A percentile compares a stretch with the other conserved stretches of the same genome.
phyloP scores from a whole-genome alignment of 23 red algal genomes.

The Gracilaria gracilis region DNA sequence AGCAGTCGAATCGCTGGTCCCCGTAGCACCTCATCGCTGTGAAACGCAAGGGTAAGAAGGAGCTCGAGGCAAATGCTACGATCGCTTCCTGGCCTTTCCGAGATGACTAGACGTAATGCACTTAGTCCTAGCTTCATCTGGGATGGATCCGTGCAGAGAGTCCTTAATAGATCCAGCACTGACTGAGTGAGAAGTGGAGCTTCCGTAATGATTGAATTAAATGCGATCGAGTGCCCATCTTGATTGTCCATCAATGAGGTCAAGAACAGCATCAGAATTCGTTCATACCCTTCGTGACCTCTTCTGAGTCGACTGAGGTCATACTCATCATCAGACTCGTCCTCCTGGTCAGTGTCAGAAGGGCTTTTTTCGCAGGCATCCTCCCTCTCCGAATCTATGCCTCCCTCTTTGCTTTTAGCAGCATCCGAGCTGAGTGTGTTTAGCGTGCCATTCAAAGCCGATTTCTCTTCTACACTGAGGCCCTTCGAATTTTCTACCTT shows the following conservation, averaged over 20 bases:
- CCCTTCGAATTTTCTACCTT: neutral
- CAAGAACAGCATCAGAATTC: constrained; percentile 13
- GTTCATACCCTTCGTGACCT: constrained; percentile 20
- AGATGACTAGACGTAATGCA: constrained; percentile 56
- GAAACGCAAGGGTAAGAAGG: constrained; percentile 47
- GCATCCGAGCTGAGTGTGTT: neutral
- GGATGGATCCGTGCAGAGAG: constrained; percentile 51
- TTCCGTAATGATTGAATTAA: constrained; percentile 37
- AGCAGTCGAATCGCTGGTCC: constrained; percentile 80
- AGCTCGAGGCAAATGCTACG: constrained; percentile 38
- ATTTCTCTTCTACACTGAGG: neutral
- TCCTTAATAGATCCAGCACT: constrained; percentile 45
- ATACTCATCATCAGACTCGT: constrained; percentile 14
- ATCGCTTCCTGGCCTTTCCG: constrained; percentile 71
- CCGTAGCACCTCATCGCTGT: constrained; percentile 64
- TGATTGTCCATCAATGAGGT: neutral
- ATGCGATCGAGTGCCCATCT: neutral
- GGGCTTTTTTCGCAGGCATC: neutral
- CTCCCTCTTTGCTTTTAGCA: neutral
- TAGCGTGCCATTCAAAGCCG: neutral
- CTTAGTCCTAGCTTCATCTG: constrained; percentile 63
- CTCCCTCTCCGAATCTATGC: neutral
- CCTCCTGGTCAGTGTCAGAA: neutral
- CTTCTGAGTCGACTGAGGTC: constrained; percentile 19
- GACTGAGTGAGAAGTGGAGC: constrained; percentile 61